Base-by-base conservation (phyloP, 495 filamentous ascomycete species). In the Neurospora sublineolata region DNA sequence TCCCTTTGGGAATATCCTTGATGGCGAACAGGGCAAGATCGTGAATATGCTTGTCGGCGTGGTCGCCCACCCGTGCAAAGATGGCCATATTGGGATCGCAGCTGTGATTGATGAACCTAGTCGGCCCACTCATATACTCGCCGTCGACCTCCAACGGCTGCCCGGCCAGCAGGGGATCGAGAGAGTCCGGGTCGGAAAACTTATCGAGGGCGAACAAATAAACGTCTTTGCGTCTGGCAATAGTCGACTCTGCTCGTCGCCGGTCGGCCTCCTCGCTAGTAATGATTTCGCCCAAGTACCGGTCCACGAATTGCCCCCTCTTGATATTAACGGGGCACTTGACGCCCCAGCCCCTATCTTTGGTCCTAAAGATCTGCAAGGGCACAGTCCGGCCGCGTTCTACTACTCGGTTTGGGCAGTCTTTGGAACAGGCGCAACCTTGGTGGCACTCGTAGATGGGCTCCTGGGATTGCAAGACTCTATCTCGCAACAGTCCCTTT, bases 191-290 rank as follows among this genome's bases (percentile, higher is more conserved):
- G 41, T 89, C 84, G 30, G 82, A 83, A 74, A 91, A 92, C 77
- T 93, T 97, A 78, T 99, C 94, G 6, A 97, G 86, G 4, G 85
- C 86, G 78, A 97, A 97, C 1, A 97, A 85, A 76, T 97, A 97
- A 0, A 88, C 89, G 70, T 84, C 87, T 76, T 88, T 90, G 8
- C 80, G 80, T 74, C 80, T 71, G 23, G 73, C 82, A 69, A 77
- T 78, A 72, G 79, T 79, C 37, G 86, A 83, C 40, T 80, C 78
- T 2, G 77, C 80, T 37, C 93, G 90, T 8, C 95, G 89, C 3
- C 81, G 75, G 33, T 89, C 86, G 3, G 94, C 91, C 77, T 90
- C 89, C 11, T 86, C 79, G 30, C 86, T 83, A 0, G 91, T 93
- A 73, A 98, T 91, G 36, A 97, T 87, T 78, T 98, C 94, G 1